A percentile compares a stretch with the other conserved stretches of the same genome.
Conservation (phyloP, 1,139 yeast species). For the Yamadazyma oceani region DNA sequence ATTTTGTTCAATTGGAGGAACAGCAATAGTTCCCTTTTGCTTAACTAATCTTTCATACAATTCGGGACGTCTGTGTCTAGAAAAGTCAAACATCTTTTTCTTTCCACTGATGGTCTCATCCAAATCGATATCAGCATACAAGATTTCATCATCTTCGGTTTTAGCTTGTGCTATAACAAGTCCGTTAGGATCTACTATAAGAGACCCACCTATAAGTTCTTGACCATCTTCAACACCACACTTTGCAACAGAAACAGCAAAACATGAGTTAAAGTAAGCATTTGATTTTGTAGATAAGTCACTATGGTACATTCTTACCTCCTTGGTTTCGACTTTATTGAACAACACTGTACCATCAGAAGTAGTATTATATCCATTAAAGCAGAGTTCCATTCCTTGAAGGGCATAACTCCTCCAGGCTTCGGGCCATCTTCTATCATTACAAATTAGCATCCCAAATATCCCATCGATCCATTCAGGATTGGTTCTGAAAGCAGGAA, state of each 20-base stretch:
- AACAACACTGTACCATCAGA: constrained; percentile 22
- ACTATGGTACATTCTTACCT: constrained; percentile 27
- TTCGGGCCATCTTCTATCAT: constrained; percentile 40
- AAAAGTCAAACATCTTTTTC: constrained; percentile 30
- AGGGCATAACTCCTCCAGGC: constrained; percentile 34
- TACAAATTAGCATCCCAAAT: constrained; percentile 32
- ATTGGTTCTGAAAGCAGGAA: constrained; percentile 23
- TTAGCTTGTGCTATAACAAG: constrained; percentile 27
- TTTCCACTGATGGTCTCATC: constrained; percentile 31
- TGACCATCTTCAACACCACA: constrained; percentile 34
- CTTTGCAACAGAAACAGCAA: constrained; percentile 30
- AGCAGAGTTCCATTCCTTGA: constrained; percentile 30
- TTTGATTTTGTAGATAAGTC: constrained; percentile 30
- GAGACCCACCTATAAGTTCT: constrained; percentile 29
- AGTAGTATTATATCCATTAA: constrained; percentile 30
- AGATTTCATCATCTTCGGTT: constrained; percentile 29
- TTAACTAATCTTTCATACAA: constrained; percentile 22
- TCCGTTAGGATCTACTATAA: constrained; percentile 33
- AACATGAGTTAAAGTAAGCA: constrained; percentile 30
- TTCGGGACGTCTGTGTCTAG: constrained; percentile 33
- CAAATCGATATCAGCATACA: constrained; percentile 30
- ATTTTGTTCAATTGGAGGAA: constrained; percentile 5
- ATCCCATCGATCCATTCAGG: constrained; percentile 32
- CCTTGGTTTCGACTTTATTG: constrained; percentile 20
- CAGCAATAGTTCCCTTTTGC: constrained; percentile 17